Evolutionary conservation across 495 filamentous ascomycete genomes (phyloP).

Genomic region (Aspergillus leporis): DNA sequence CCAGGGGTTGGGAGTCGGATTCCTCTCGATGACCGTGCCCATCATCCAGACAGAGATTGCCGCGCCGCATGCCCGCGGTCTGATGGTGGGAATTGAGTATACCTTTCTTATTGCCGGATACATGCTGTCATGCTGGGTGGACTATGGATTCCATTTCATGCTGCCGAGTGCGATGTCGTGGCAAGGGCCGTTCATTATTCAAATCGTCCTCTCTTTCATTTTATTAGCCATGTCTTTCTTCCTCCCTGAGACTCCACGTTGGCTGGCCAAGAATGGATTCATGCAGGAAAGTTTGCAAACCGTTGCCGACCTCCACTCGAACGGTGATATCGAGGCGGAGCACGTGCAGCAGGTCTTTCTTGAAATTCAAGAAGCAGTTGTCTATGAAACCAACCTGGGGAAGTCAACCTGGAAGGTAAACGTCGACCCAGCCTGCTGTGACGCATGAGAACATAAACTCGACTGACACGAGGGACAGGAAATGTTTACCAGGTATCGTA

Average conservation of each 20-base stretch:
- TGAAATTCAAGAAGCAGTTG: slow-evolving; percentile 32
- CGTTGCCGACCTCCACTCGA: slow-evolving; percentile 28
- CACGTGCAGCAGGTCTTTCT: slow-evolving; percentile 24
- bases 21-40: slow-evolving; percentile 33
- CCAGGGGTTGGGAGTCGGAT: slow-evolving; percentile 29
- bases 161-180: slow-evolving; percentile 28
- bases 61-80: slow-evolving; percentile 24
- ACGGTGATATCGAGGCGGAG: slow-evolving; percentile 24
- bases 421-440: neutral
- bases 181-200: slow-evolving; percentile 32
- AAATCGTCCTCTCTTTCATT: slow-evolving; percentile 32
- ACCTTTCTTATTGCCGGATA: slow-evolving; percentile 31
- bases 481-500: slow-evolving; percentile 35
- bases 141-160: slow-evolving; percentile 35
- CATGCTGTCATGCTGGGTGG: slow-evolving; percentile 34
- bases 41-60: slow-evolving; percentile 34
- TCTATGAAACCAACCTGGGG: slow-evolving; percentile 28
- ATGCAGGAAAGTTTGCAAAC: slow-evolving; percentile 30
- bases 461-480: slow-evolving; percentile 17
- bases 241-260: slow-evolving; percentile 32
- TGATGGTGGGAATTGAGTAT: slow-evolving; percentile 36
- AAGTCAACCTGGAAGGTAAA: slow-evolving; percentile 27
- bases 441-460: neutral
- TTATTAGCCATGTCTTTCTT: slow-evolving; percentile 28
- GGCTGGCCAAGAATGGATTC: slow-evolving; percentile 33